phyloP scores from a whole-genome alignment of 108 stramenopile species.

The Hondaea fermentalgiana region DNA sequence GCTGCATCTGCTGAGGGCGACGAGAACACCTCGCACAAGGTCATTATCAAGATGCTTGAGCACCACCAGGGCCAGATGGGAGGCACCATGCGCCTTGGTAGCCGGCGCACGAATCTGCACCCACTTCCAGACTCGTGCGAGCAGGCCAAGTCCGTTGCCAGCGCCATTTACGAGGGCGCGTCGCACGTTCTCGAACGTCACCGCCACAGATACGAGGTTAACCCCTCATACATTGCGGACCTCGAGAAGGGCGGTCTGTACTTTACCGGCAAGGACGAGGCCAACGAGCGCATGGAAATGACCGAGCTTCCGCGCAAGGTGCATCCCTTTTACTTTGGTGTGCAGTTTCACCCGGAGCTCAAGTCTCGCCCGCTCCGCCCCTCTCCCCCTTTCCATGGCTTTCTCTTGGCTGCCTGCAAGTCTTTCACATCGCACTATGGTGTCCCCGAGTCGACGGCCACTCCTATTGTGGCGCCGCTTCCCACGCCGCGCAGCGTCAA shows the following conservation, averaged over 20 bases:
- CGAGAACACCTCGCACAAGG: conserved; percentile 59
- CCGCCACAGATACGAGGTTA: conserved; percentile 98
- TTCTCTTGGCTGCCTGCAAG: conserved; percentile 64
- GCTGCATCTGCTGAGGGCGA: conserved; percentile 94
- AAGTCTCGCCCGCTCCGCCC: conserved; percentile 84
- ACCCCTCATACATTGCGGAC: conserved; percentile 79
- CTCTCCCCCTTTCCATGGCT: conserved; percentile 87
- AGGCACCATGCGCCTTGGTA: conserved; percentile 96
- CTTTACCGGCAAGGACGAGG: conserved; percentile 87
- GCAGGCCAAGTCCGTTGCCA: conserved; percentile 20
- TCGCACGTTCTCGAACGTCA: conserved; percentile 77
- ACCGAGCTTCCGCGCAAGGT: conserved; percentile 70
- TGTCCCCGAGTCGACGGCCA: background rate
- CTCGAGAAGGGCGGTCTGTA: conserved; percentile 79
- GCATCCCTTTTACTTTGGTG: conserved; percentile 94
- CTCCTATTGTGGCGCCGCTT: background rate
- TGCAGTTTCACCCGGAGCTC: conserved; percentile 99
- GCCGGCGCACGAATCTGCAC: conserved; percentile 66
- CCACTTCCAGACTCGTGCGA: conserved; percentile 48
- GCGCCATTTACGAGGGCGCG: conserved; percentile 62
- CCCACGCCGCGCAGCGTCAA: background rate
- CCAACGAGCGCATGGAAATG: conserved; percentile 91
- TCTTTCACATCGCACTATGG: background rate
- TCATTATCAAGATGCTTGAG: conserved; percentile 98
- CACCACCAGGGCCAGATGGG: conserved; percentile 91